These are phyloP conservation scores for Parachaetomium inaequale DNA, from an alignment of 495 filamentous ascomycete species.

Conservation along the genomic window DNA sequence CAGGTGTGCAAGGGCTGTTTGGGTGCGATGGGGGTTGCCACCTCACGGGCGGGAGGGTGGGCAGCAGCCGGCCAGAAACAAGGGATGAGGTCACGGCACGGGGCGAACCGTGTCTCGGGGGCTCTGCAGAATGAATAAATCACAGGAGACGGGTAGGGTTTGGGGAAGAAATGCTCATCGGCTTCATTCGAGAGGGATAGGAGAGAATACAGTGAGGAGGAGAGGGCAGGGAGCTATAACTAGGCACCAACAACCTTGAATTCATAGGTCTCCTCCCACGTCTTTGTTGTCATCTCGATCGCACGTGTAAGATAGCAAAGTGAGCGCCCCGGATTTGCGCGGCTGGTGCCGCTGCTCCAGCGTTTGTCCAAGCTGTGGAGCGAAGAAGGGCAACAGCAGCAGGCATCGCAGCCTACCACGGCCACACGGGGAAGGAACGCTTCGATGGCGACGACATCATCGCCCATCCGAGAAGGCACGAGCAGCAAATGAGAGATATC, in stretches of 20 bases:
- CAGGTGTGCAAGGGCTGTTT: constrained; percentile 1
- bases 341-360: neutral
- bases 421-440: neutral
- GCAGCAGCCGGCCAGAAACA: constrained; percentile 9
- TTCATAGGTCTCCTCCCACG: neutral
- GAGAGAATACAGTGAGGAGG: neutral
- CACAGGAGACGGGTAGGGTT: neutral
- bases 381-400: neutral
- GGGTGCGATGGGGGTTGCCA: constrained; percentile 15
- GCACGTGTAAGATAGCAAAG: neutral
- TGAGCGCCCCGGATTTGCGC: neutral
- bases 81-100: constrained; percentile 27
- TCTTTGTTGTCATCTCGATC: neutral
- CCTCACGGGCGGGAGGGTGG: constrained; percentile 7
- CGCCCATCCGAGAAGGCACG: neutral
- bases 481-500: neutral
- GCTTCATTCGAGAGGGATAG: neutral
- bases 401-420: neutral
- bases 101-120: neutral
- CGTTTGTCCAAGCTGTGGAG: neutral
- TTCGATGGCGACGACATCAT: constrained; percentile 3
- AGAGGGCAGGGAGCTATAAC: neutral
- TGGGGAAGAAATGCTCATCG: neutral
- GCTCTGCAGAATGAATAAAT: neutral
- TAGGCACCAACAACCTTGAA: neutral